These are phyloP conservation scores for Candida pseudoviswanathii DNA, from an alignment of 1,139 yeast genomes.

Conservation along the genomic window DNA sequence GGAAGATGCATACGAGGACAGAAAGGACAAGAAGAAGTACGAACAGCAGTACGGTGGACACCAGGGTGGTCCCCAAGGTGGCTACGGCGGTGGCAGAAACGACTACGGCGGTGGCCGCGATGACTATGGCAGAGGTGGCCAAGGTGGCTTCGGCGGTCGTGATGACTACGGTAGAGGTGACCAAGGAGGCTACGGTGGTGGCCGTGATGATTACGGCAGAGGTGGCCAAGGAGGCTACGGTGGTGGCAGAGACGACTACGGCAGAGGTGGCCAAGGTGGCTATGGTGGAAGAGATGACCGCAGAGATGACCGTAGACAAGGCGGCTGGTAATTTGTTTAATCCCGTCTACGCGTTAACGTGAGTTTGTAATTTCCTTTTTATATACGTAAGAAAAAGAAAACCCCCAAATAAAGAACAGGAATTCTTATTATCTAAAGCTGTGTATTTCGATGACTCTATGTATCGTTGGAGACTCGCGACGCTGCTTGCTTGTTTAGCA, in stretches of 20 bases:
- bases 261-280: too few relatives aligned
- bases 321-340: too few relatives aligned
- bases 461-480: conserved; percentile 19
- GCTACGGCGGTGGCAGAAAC: conserved; percentile 20
- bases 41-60: conserved; percentile 11
- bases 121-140: conserved; percentile 2
- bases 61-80: conserved; percentile 18
- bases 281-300: too few relatives aligned
- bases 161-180: conserved; percentile 15
- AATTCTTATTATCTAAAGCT: background rate
- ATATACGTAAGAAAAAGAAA: background rate
- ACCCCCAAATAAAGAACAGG: background rate
- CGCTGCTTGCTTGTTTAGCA: conserved; percentile 41
- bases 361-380: too few relatives aligned
- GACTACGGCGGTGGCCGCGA: conserved; percentile 9
- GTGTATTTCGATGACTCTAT: background rate
- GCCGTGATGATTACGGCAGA: conserved; percentile 5
- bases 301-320: too few relatives aligned
- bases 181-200: conserved; percentile 14
- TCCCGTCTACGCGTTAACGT: too few relatives aligned
- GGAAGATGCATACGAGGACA: conserved; percentile 40
- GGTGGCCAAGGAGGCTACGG: conserved; percentile 12
- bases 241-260: background rate
- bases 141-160: conserved; percentile 2
- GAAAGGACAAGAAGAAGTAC: conserved; percentile 15